phyloP scores from a whole-genome alignment of 1,284 basidiomycete species.

The Trichosporon sp. region DNA sequence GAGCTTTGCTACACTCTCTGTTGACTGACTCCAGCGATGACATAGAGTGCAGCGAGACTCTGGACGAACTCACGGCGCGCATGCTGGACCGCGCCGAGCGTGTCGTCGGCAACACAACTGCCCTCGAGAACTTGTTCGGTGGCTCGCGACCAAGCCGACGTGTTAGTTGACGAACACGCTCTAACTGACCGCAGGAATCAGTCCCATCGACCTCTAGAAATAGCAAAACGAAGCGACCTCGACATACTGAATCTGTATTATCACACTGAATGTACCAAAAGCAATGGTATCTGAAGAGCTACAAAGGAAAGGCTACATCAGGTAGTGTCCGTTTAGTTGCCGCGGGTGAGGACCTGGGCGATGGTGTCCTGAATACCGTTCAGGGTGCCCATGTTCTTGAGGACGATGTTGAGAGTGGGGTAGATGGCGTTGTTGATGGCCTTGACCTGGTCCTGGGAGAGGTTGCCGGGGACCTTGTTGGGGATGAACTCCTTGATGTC shows the following conservation, averaged over 20 bases:
- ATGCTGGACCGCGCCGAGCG: background rate
- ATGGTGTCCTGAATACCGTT: slow-evolving; percentile 5
- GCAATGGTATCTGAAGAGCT: background rate
- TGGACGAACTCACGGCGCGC: background rate
- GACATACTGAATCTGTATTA: slow-evolving; percentile 8
- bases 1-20: background rate
- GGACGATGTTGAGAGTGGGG: background rate
- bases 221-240: background rate
- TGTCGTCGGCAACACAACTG: background rate
- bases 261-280: slow-evolving; percentile 8
- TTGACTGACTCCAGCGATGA: background rate
- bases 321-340: background rate
- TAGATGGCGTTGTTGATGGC: slow-evolving; percentile 1
- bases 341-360: background rate
- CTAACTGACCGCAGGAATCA: slow-evolving; percentile 7
- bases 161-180: background rate
- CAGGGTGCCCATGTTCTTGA: background rate
- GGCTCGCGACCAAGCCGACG: background rate
- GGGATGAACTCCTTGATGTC: background rate
- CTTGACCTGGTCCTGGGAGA: slow-evolving; percentile 7
- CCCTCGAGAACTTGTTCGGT: background rate
- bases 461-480: slow-evolving; percentile 3
- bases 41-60: background rate
- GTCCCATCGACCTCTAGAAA: background rate
- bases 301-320: background rate